These are phyloP conservation scores for Penicillium sp. DNA, from an alignment of 2,329 filamentous ascomycete species.

Conservation along the genomic window DNA sequence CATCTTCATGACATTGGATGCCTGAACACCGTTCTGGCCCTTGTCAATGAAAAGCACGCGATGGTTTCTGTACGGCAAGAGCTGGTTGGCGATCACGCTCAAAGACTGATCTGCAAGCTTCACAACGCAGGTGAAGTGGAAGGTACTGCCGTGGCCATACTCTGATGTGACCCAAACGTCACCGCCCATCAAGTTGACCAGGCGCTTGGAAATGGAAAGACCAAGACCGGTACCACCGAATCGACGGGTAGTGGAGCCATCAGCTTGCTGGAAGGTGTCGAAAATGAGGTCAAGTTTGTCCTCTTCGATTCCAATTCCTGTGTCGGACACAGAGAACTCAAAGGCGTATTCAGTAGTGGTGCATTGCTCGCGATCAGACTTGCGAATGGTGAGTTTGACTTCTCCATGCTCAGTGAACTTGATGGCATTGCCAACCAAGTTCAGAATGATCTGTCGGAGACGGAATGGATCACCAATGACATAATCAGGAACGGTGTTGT, in stretches of 20 bases:
- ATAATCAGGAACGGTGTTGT: slow-evolving; percentile 90
- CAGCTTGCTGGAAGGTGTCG: slow-evolving; percentile 97
- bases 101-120: slow-evolving; percentile 80
- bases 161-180: slow-evolving; percentile 95
- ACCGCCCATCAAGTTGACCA: slow-evolving; percentile 95
- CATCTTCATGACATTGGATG: slow-evolving; percentile 75
- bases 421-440: slow-evolving; percentile 96
- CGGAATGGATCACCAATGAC: slow-evolving; percentile 97
- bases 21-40: slow-evolving; percentile 67
- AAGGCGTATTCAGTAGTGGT: slow-evolving; percentile 81
- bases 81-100: slow-evolving; percentile 70
- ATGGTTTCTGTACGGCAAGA: slow-evolving; percentile 88
- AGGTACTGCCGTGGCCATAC: slow-evolving; percentile 87
- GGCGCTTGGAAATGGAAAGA: slow-evolving; percentile 89
- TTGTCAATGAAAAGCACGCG: slow-evolving; percentile 95
- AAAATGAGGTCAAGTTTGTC: slow-evolving; percentile 98
- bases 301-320: slow-evolving; percentile 91
- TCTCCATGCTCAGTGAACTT: slow-evolving; percentile 98
- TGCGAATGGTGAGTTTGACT: slow-evolving; percentile 88
- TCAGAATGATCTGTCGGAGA: slow-evolving; percentile 92
- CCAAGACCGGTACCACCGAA: slow-evolving; percentile 95
- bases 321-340: slow-evolving; percentile 94
- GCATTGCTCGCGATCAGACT: slow-evolving; percentile 66
- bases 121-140: slow-evolving; percentile 94
- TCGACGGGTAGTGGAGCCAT: slow-evolving; percentile 92